phyloP scores from a whole-genome alignment of 371 early-diverging fungal genomes.

The Mucor lusitanicus region DNA sequence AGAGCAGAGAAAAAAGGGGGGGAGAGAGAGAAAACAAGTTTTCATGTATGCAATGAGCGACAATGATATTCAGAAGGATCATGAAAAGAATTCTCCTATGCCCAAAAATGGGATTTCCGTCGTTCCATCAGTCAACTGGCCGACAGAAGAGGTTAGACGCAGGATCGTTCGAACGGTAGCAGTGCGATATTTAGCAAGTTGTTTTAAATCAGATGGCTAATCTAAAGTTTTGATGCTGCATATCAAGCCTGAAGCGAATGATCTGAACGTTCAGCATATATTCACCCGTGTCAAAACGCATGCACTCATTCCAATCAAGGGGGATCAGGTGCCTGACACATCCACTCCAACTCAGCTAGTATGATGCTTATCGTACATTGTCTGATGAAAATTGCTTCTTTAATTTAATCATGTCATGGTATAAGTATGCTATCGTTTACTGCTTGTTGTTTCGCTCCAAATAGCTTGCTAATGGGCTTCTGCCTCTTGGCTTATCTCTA shows the following conservation, averaged over 20 bases:
- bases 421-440: background rate
- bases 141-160: background rate
- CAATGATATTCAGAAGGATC: background rate
- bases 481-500: constrained; percentile 17
- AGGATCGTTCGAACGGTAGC: no score
- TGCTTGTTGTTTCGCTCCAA: constrained; percentile 12
- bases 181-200: no score
- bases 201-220: no score
- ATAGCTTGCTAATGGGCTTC: constrained; percentile 21
- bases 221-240: no score
- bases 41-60: background rate
- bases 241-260: no score
- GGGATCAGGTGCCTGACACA: background rate
- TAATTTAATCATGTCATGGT: background rate
- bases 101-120: background rate
- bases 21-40: background rate
- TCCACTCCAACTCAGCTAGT: background rate
- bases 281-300: no score
- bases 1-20: background rate
- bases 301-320: background rate
- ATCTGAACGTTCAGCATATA: no score
- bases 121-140: background rate
- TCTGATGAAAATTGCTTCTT: background rate
- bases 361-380: no score
- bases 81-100: background rate